Base-by-base conservation (phyloP, 2,329 filamentous ascomycete species). In the Curvularia hawaiiensis region DNA sequence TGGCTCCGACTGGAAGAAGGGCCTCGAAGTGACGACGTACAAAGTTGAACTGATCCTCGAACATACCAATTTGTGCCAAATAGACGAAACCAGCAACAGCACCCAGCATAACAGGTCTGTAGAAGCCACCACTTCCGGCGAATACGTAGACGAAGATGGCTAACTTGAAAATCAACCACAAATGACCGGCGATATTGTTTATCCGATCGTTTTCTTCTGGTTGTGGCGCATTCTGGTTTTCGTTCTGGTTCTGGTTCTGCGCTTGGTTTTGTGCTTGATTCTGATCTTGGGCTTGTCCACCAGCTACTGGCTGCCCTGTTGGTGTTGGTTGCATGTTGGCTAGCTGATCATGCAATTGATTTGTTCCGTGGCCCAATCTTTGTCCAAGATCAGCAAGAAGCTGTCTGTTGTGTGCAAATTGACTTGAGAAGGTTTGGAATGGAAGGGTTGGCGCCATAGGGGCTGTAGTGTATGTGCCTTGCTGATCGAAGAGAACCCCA, bases 141-240 rank as follows among this genome's bases (percentile, higher is more conserved):
- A 87, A 80, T 65, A 88, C 80, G 68, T 85, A 87, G 53, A 83
- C 80, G 66, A 88, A 85, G 56, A 84, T 80, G 56, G 84, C 81
- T 20, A 88, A 71, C 10, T 85, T 82, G 48, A 86, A 73, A 24
- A 87, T 79, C 2, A 87, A 78, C 86, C 86, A 88, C 24, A 83
- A 62, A 26, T 83, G 80, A 18, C 67, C 68, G 1, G 66, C 70
- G 14, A 73, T 53, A 26, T 69, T 66, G 31, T 52, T 63, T 8
- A 72, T 43, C 2, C 68, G 69, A 41, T 73, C 71, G 22, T 71
- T 64, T 4, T 69, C 63, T 31, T 56, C 61, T 12, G 59, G 60
- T 10, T 61, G 60, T 10, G 61, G 58, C 16, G 46, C 57, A 24
- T 58, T 56, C n/a, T 22, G 58, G 10, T 59, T 58, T 31, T 35